Evolutionary conservation across 257 asterid genomes (phyloP), one percentile per base, ranked within the genome.

Genomic region (Datura wrightii): DNA sequence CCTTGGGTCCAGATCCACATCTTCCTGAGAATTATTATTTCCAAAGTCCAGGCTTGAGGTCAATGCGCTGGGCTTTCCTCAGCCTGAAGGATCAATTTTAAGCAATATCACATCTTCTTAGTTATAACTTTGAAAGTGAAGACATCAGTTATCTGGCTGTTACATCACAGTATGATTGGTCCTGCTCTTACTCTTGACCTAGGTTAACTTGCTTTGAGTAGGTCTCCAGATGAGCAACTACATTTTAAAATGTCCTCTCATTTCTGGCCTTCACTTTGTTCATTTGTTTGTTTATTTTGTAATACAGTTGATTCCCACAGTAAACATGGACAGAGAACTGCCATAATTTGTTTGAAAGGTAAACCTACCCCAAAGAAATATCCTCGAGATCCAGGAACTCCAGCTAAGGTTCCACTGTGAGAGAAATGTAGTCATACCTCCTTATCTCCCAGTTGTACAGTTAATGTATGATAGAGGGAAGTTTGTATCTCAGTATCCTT

Each of bases 271-370:
- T 78, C 24, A 76, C 60, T 6, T 11, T 10, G 31, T 62, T 66
- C 39, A 76, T 24, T 53, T 55, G 36, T 8, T 58, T 79, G 34
- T 82, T 31, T 79, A 8, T 58, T 59, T 50, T 46, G 85, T 84
- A 82, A 86, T 90, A 79, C 92, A 93, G 98, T 96, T 90, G 96
- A 94, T 84, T 96, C 99, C 50, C 97, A 89, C 87, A 94, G 98
- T 90, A 93, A 91, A 87, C 85, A 90, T 85, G 98, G 98, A 85
- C 98, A 92, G 89, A 90, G 99, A 92, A 96, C 97, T 16, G 97
- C 94, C 60, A 84, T 96, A 42, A 72, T 96, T 84, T 96, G 98
- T 74, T 90, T 86, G 63, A 96, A 96, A 92, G 92, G 88, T 59
- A 62, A 90, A 79, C 85, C 90, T n/a, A 96, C 97, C 84, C 98